phyloP scores from a whole-genome alignment of 768 basidiomycete genomes.

The Crepidotus variabilis region DNA sequence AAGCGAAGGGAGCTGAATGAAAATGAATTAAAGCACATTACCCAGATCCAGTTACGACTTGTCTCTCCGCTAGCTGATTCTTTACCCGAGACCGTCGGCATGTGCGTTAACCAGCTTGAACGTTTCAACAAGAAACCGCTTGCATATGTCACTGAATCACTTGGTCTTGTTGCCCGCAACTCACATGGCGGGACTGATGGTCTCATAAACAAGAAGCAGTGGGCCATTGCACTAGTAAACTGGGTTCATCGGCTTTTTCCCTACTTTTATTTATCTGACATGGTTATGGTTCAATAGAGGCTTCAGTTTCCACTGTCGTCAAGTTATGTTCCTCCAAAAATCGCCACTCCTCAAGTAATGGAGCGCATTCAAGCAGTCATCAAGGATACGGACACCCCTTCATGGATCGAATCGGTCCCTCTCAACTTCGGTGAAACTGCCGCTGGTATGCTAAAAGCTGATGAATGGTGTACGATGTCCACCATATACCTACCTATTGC shows the following conservation, averaged over 20 bases:
- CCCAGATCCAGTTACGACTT: slow-evolving; percentile 1
- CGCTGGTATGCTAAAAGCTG: slow-evolving; percentile 30
- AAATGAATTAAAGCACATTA: slow-evolving; percentile 1
- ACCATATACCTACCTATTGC: slow-evolving; percentile 29
- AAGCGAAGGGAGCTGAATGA: neutral
- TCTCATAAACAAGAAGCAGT: neutral
- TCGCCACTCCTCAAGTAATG: slow-evolving; percentile 6
- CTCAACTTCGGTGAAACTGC: slow-evolving; percentile 19
- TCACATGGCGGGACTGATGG: neutral
- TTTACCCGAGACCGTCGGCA: neutral
- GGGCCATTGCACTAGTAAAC: neutral
- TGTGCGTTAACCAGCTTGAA: neutral
- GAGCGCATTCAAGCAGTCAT: slow-evolving; percentile 20
- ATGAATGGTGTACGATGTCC: slow-evolving; percentile 26
- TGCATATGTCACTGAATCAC: neutral
- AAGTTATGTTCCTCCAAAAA: neutral
- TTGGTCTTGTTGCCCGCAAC: neutral
- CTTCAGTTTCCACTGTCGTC: neutral
- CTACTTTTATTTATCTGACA: neutral
- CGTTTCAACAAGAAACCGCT: neutral
- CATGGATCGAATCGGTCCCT: slow-evolving; percentile 26
- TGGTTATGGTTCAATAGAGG: neutral
- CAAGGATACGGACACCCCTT: slow-evolving; percentile 15
- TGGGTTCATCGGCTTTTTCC: neutral
- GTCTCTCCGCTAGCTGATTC: neutral